phyloP scores from a whole-genome alignment of 2,329 filamentous ascomycete species.

The Neonectria sp. region DNA sequence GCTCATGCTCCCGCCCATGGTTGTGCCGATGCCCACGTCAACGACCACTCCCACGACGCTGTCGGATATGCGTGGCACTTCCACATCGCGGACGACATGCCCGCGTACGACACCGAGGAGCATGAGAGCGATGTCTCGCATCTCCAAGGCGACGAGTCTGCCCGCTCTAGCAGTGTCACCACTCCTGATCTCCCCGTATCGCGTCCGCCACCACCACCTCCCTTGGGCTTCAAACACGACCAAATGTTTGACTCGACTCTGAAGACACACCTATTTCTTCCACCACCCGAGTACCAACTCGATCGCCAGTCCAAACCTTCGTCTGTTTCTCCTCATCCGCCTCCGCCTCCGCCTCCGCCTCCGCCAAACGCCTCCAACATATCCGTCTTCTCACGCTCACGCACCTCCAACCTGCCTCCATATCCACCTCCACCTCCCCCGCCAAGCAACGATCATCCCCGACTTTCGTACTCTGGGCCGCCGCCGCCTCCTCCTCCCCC shows the following conservation, averaged over 20 bases:
- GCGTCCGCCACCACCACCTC: conserved; percentile 40
- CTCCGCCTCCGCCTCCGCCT: conserved; percentile 21
- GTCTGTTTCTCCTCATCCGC: conserved; percentile 21
- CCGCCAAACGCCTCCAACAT: conserved; percentile 22
- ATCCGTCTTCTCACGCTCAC: conserved; percentile 17
- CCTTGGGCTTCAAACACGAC: conserved; percentile 29
- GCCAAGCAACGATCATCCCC: conserved; percentile 24
- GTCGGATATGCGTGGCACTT: conserved; percentile 35
- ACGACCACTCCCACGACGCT: conserved; percentile 31
- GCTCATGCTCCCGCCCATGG: conserved; percentile 22
- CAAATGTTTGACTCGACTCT: conserved; percentile 31
- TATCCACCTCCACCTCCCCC: conserved; percentile 27
- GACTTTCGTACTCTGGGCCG: conserved; percentile 6
- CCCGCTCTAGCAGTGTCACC: conserved; percentile 48
- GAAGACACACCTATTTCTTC: conserved; percentile 31
- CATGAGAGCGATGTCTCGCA: conserved; percentile 48
- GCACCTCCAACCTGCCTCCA: conserved; percentile 24
- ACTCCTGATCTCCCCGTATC: conserved; percentile 44
- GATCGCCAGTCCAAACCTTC: conserved; percentile 22
- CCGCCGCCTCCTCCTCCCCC: conserved; percentile 33
- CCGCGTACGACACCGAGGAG: conserved; percentile 46
- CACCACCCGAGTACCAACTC: conserved; percentile 18
- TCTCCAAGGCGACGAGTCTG: conserved; percentile 47
- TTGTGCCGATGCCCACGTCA: conserved; percentile 22
- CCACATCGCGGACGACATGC: conserved; percentile 39